A percentile compares a stretch with the other conserved stretches of the same genome.
These are phyloP conservation scores for Fusarium compactum DNA, from an alignment of 2,329 filamentous ascomycete genomes.

Conservation along the genomic window DNA sequence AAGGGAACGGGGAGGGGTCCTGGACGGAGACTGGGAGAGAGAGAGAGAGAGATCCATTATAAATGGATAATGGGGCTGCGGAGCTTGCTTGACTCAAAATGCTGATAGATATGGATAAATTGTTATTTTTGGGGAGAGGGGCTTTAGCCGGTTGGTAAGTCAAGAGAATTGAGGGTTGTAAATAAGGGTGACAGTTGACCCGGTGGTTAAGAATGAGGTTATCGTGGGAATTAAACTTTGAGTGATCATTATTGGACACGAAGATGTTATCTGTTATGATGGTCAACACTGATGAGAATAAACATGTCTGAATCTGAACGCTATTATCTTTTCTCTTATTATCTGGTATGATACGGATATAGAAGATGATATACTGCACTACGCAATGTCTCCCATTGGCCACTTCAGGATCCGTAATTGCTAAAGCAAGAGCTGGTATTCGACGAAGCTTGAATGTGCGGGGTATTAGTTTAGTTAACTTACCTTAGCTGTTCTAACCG, in stretches of 20 bases:
- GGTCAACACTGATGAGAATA: background rate
- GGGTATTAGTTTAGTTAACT: constrained; percentile 12
- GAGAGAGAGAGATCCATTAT: background rate
- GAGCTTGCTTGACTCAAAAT: constrained; percentile 4
- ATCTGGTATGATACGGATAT: background rate
- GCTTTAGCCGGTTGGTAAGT: constrained; percentile 2
- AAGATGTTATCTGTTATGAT: background rate
- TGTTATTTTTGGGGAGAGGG: background rate
- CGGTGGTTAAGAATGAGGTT: constrained; percentile 1
- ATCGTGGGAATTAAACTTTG: background rate
- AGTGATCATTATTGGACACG: background rate
- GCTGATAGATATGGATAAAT: constrained; percentile 8
- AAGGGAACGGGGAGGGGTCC: background rate
- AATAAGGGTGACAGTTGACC: constrained; percentile 5
- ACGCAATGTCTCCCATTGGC: background rate
- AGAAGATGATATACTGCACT: background rate
- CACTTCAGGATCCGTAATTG: constrained; percentile 34
- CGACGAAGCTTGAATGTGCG: constrained; percentile 34
- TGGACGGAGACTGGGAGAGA: background rate
- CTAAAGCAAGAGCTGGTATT: constrained; percentile 44
- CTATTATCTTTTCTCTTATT: no score
- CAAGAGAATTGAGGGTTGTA: background rate
- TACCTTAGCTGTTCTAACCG: background rate
- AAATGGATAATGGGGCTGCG: background rate
- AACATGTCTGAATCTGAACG: background rate